Evolutionary conservation across 2,329 filamentous ascomycete species (phyloP).

Genomic region (Colletotrichum theobromicola): DNA sequence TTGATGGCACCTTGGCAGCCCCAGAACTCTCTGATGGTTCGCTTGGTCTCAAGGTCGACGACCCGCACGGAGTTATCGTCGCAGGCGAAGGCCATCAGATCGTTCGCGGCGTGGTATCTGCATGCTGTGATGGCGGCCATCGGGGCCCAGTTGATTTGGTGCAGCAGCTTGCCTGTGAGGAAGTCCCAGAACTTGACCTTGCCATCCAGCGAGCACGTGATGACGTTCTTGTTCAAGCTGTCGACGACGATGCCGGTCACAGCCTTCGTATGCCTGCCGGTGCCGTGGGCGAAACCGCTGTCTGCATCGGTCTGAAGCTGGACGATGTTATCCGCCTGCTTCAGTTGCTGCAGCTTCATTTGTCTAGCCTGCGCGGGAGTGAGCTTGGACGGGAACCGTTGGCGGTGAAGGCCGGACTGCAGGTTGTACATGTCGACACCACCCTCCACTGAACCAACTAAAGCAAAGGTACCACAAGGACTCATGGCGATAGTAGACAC

Average conservation of each 20-base stretch:
- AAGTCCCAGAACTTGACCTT: slow-evolving; percentile 99
- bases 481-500: slow-evolving; percentile 89
- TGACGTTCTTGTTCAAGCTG: slow-evolving; percentile 82
- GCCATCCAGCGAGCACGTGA: slow-evolving; percentile 89
- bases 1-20: slow-evolving; percentile 76
- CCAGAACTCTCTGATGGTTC: slow-evolving; percentile 92
- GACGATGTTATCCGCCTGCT: slow-evolving; percentile 61
- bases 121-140: slow-evolving; percentile 79
- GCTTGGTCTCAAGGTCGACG: slow-evolving; percentile 88
- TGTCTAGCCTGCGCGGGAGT: slow-evolving; percentile 81
- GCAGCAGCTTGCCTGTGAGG: slow-evolving; percentile 75
- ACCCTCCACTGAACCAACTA: slow-evolving; percentile 84
- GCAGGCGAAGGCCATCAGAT: slow-evolving; percentile 87
- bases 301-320: slow-evolving; percentile 55
- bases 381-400: slow-evolving; percentile 82
- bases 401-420: slow-evolving; percentile 88
- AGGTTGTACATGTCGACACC: slow-evolving; percentile 95
- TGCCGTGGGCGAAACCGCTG: slow-evolving; percentile 50
- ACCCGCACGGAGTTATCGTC: slow-evolving; percentile 88
- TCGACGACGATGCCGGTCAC: slow-evolving; percentile 90
- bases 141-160: slow-evolving; percentile 84
- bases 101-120: slow-evolving; percentile 81
- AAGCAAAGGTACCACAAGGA: slow-evolving; percentile 89
- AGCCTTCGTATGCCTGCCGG: slow-evolving; percentile 79
- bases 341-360: slow-evolving; percentile 69